Conservation (phyloP, 352 stramenopile species). For the Phytophthora megakarya region DNA sequence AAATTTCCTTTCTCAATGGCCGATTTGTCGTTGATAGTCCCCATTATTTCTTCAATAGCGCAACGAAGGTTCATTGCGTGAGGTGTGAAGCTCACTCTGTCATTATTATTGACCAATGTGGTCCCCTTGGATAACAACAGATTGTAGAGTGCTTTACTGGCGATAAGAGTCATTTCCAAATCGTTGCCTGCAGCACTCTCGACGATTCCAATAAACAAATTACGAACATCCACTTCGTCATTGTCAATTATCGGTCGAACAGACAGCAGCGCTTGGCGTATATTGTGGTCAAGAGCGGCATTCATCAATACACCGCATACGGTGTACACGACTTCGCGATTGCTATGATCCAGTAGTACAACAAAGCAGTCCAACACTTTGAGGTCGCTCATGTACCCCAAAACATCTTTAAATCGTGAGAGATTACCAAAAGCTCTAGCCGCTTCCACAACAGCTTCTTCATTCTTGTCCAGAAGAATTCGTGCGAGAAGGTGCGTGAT, state of each 20-base stretch:
- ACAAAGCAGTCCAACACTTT: constrained; percentile 76
- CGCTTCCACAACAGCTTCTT: constrained; percentile 85
- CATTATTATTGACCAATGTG: not conserved
- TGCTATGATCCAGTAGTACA: constrained; percentile 77
- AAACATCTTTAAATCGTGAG: constrained; percentile 71
- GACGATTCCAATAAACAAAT: constrained; percentile 53
- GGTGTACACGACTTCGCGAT: constrained; percentile 79
- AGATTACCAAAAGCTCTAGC: constrained; percentile 88
- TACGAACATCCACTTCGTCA: constrained; percentile 42
- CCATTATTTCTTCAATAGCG: constrained; percentile 39
- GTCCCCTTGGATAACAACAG: constrained; percentile 49
- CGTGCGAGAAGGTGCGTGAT: constrained; percentile 44
- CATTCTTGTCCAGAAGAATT: constrained; percentile 74
- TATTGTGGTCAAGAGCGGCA: constrained; percentile 55
- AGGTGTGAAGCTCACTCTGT: not conserved
- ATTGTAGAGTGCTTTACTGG: constrained; percentile 86
- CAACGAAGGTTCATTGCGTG: constrained; percentile 28
- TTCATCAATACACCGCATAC: constrained; percentile 89
- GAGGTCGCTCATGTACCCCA: constrained; percentile 52
- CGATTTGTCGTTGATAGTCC: constrained; percentile 19
- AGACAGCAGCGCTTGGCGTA: constrained; percentile 39
- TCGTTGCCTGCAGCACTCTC: constrained; percentile 66
- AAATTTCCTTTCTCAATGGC: not conserved
- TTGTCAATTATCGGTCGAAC: constrained; percentile 31
- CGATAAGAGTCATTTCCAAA: constrained; percentile 74